Percentiles rank a stretch among this genome's conserved stretches.
These are phyloP conservation scores for Samsoniella hepiali DNA, from an alignment of 2,329 filamentous ascomycete genomes.

Conservation along the genomic window DNA sequence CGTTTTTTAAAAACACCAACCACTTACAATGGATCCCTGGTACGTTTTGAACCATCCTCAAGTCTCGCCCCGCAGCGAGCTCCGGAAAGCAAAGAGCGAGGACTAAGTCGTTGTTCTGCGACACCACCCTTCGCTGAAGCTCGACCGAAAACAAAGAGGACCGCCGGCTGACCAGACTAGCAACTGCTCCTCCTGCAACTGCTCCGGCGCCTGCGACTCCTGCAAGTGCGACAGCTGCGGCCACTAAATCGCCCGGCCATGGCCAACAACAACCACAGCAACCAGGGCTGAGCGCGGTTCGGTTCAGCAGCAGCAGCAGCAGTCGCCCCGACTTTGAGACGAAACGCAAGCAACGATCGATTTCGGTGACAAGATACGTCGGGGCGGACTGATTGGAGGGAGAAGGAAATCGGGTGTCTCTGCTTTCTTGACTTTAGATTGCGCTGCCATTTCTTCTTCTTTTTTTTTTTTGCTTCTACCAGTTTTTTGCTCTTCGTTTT, in stretches of 20 bases:
- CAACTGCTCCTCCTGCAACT: slow-evolving; percentile 24
- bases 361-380: slow-evolving; percentile 16
- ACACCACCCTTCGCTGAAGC: neutral
- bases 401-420: no score
- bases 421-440: slow-evolving; percentile 4
- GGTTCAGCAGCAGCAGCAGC: slow-evolving; percentile 4
- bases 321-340: slow-evolving; percentile 11
- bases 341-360: slow-evolving; percentile 14
- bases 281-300: neutral
- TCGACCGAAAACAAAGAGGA: neutral
- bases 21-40: slow-evolving; percentile 17
- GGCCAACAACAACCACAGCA: neutral
- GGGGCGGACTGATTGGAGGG: slow-evolving; percentile 6
- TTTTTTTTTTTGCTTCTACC: neutral
- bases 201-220: slow-evolving; percentile 24
- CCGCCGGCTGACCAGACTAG: slow-evolving; percentile 17
- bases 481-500: neutral
- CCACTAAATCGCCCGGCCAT: slow-evolving; percentile 7
- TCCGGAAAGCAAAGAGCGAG: neutral
- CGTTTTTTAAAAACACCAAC: slow-evolving; percentile 1
- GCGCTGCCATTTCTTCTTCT: neutral
- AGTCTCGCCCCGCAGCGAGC: neutral
- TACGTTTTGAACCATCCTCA: neutral
- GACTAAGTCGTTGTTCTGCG: slow-evolving; percentile 4
- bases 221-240: slow-evolving; percentile 27